Base-by-base conservation (phyloP, 2,329 filamentous ascomycete genomes). In the Cadophora sp. region DNA sequence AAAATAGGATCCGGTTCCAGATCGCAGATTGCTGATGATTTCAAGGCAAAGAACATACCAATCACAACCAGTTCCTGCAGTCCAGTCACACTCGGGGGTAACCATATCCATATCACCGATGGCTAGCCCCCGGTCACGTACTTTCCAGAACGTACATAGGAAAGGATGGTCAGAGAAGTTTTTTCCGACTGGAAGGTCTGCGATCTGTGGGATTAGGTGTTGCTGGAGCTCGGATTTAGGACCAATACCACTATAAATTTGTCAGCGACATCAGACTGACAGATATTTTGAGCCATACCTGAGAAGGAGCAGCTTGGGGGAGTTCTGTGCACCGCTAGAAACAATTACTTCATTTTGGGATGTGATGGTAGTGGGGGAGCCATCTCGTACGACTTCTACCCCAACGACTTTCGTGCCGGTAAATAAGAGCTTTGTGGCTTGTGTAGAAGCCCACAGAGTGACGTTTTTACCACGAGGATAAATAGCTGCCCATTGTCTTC, bases 231-330 rank as follows among this genome's bases (percentile, higher is more conserved):
- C 62, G 27, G 30, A 18, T 84, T 74, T 27, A 71, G 81, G 79
- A 0, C 83, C 83, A 27, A 85, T 78, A n/a, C 83, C 83, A 62
- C 80, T 82, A 0, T 0, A 13, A 9, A 41, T 58, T 9, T 43
- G 39, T 39, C 22, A 41, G 4, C 36, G 14, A 8, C 6, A 8
- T 33, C 22, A 45, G 20, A 14, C 11, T 36, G 22, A 30, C 8
- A 6, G 27, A 30, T 22, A 8, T 22, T 18, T n/a, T 18, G 6
- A 36, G 14, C 18, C 18, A 4, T 45, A 59, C 62, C 64, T 66
- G 64, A 84, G 79, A 73, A 83, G 81, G 7, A 85, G 78, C 3
- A 85, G 78, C 69, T 85, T 83, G 0, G 83, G 83, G 3, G 81
- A 80, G 72, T 83, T 82, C 73, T 83, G 83, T 6, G 79, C 76